phyloP scores from a whole-genome alignment of 495 filamentous ascomycete species.

The Trichoderma parareesei region DNA sequence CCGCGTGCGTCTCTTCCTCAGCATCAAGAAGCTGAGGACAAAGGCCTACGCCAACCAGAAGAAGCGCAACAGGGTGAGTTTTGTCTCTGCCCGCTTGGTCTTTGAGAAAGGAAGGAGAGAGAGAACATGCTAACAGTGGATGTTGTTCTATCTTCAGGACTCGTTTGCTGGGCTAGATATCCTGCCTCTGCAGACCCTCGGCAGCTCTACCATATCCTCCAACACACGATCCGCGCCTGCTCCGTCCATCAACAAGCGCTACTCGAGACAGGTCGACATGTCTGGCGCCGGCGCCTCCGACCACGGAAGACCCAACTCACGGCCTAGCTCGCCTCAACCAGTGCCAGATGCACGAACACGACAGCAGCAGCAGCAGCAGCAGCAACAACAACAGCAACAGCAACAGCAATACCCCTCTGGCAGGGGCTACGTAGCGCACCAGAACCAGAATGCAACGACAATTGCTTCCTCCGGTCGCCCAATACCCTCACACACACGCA shows the following conservation, averaged over 20 bases:
- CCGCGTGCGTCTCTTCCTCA: conserved; percentile 85
- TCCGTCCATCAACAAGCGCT: conserved; percentile 51
- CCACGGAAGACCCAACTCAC: conserved; percentile 47
- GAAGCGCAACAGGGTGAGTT: conserved; percentile 75
- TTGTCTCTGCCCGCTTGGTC: conserved; percentile 24
- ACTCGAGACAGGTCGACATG: conserved; percentile 59
- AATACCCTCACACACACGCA: conserved; percentile 44
- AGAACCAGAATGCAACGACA: conserved; percentile 31
- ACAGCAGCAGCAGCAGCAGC: conserved; percentile 28
- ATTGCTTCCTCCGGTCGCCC: conserved; percentile 35
- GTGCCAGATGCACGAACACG: conserved; percentile 42
- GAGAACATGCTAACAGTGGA: neutral
- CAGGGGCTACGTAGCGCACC: conserved; percentile 22
- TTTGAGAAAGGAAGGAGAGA: conserved; percentile 13
- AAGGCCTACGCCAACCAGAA: conserved; percentile 76
- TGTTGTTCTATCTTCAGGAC: conserved; percentile 37
- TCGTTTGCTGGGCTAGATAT: conserved; percentile 62
- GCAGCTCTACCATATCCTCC: conserved; percentile 57
- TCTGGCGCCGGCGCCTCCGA: conserved; percentile 31
- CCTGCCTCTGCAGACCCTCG: conserved; percentile 50
- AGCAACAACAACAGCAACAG: conserved; percentile 28
- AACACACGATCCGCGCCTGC: conserved; percentile 38
- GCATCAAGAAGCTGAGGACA: conserved; percentile 84
- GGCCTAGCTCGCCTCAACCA: conserved; percentile 64
- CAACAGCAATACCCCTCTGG: conserved; percentile 21